phyloP scores from a whole-genome alignment of 2,329 filamentous ascomycete species.

The Pyrenophora graminea region DNA sequence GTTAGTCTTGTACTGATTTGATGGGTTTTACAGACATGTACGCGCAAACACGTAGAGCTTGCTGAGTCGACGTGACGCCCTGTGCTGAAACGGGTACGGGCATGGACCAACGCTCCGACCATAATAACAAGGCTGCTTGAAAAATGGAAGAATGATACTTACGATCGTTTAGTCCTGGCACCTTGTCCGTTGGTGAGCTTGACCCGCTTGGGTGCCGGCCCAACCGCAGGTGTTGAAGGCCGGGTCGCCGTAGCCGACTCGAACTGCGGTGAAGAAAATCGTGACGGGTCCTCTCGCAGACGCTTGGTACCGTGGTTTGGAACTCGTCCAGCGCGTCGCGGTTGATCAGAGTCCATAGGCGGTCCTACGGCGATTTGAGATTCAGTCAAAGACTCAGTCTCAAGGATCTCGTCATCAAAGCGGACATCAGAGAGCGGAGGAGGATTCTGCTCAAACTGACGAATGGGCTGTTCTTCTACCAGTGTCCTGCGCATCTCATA shows the following conservation, averaged over 20 bases:
- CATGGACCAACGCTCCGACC: slow-evolving; percentile 23
- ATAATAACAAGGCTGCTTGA: slow-evolving; percentile 16
- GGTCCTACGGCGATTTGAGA: slow-evolving; percentile 44
- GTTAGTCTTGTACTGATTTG: slow-evolving; percentile 38
- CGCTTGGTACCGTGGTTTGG: slow-evolving; percentile 38
- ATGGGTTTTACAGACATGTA: slow-evolving; percentile 20
- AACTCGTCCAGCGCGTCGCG: slow-evolving; percentile 35
- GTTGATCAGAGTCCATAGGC: slow-evolving; percentile 37
- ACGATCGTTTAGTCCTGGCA: slow-evolving; percentile 46
- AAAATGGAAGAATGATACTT: slow-evolving; percentile 29
- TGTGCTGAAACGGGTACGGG: slow-evolving; percentile 33
- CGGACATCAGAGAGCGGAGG: slow-evolving; percentile 40
- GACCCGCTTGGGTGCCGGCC: slow-evolving; percentile 39
- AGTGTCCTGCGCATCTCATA: slow-evolving; percentile 32
- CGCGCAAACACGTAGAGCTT: slow-evolving; percentile 39
- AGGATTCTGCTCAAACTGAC: slow-evolving; percentile 23
- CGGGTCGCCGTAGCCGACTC: slow-evolving; percentile 39
- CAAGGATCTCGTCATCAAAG: slow-evolving; percentile 44
- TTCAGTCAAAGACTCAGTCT: slow-evolving; percentile 44
- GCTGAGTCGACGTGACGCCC: slow-evolving; percentile 35
- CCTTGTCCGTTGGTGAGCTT: slow-evolving; percentile 44
- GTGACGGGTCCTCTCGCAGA: slow-evolving; percentile 35
- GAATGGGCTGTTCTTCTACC: slow-evolving; percentile 31
- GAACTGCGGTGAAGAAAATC: slow-evolving; percentile 38
- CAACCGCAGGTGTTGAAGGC: slow-evolving; percentile 40